Conservation (phyloP, 2,329 filamentous ascomycete species). For the Septoria linicola region DNA sequence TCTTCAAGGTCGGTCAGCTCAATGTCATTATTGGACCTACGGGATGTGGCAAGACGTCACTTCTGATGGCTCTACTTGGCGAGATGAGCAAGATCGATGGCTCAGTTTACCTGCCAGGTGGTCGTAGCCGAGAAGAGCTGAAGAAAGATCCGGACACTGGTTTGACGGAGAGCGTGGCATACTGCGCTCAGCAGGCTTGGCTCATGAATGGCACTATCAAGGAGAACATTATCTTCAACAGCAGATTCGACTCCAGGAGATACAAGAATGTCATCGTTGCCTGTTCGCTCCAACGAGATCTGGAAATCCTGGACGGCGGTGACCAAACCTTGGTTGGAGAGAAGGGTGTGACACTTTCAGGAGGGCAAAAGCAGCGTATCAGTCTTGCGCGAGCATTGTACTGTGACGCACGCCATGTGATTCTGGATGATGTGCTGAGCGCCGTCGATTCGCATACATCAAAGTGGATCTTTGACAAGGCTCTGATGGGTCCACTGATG, state of each 20-base stretch:
- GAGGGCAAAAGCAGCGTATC: constrained; percentile 96
- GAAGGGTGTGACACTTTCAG: constrained; percentile 94
- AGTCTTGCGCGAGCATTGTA: constrained; percentile 97
- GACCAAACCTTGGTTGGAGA: constrained; percentile 94
- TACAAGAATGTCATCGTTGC: constrained; percentile 87
- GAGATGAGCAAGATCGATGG: constrained; percentile 90
- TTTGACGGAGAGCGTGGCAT: constrained; percentile 87
- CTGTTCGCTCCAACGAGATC: constrained; percentile 85
- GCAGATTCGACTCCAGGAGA: constrained; percentile 73
- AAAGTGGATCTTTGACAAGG: constrained; percentile 96
- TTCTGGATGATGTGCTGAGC: constrained; percentile 92
- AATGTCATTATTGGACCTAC: constrained; percentile 93
- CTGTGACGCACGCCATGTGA: constrained; percentile 83
- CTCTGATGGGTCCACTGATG: constrained; percentile 88
- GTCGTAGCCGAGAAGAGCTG: constrained; percentile 80
- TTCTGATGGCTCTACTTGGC: constrained; percentile 92
- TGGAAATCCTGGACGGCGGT: constrained; percentile 87
- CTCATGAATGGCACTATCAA: constrained; percentile 93
- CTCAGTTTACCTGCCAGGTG: constrained; percentile 79
- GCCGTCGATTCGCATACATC: constrained; percentile 97
- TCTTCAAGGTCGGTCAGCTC: constrained; percentile 80
- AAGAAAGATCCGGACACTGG: constrained; percentile 77
- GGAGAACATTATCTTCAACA: constrained; percentile 91
- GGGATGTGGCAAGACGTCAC: constrained; percentile 90
- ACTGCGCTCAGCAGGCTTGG: constrained; percentile 96